Evolutionary conservation across 352 stramenopile genomes (phyloP).

Genomic region (Globisporangium alternatum): DNA sequence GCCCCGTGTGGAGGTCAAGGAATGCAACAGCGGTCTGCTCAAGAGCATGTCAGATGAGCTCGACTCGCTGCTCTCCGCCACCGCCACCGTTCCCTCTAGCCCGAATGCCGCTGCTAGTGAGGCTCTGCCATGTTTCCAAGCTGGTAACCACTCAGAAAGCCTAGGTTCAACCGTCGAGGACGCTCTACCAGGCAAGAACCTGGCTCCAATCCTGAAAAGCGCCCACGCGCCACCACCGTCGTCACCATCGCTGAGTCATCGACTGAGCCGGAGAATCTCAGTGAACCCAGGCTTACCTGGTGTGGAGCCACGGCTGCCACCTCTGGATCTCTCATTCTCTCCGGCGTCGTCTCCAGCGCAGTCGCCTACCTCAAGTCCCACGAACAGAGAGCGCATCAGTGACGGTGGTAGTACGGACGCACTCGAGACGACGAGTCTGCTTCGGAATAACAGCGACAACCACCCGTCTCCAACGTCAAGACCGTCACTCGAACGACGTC

Average conservation of each 20-base stretch:
- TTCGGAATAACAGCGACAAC: background rate
- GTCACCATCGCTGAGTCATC: background rate
- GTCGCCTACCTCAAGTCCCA: constrained; percentile 4
- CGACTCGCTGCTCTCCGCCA: background rate
- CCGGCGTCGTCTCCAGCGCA: constrained; percentile 6
- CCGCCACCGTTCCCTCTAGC: background rate
- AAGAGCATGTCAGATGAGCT: constrained; percentile 7
- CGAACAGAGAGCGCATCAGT: background rate
- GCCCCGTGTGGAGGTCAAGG: background rate
- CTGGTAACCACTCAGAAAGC: background rate
- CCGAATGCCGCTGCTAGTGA: background rate
- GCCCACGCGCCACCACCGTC: background rate
- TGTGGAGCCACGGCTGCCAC: constrained; percentile 7
- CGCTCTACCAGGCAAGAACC: background rate
- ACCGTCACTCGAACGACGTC: background rate
- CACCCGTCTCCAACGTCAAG: background rate
- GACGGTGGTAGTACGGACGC: background rate
- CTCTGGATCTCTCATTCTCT: constrained; percentile 2
- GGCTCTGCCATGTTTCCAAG: background rate
- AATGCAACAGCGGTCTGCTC: background rate
- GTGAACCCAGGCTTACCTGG: background rate
- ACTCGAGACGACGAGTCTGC: background rate
- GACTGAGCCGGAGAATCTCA: background rate
- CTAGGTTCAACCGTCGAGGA: background rate
- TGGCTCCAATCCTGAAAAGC: background rate